phyloP scores from a whole-genome alignment of 179 eudicot genomes.

The Beta macrorhiza region DNA sequence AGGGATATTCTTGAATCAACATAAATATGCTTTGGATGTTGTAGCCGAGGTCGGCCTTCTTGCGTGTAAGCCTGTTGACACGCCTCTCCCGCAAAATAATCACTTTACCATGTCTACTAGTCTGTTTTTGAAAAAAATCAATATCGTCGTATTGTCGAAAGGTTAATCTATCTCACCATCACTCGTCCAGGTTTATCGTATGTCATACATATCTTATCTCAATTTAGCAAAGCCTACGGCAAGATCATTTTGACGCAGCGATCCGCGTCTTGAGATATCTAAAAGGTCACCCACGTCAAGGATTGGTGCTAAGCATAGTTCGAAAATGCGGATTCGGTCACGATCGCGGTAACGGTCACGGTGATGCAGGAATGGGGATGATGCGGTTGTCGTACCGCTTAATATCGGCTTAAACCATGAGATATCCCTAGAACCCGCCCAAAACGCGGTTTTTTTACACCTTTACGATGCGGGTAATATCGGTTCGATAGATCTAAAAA shows the following conservation, averaged over 20 bases:
- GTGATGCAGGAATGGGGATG: too few relatives aligned
- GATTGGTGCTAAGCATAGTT: not conserved
- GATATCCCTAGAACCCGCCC: too few relatives aligned
- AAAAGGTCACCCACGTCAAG: not conserved
- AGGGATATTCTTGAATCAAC: not conserved
- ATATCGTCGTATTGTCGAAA: not conserved
- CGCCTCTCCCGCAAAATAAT: not conserved
- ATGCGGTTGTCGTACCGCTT: too few relatives aligned
- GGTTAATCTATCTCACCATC: constrained; percentile 6
- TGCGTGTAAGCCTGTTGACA: not conserved
- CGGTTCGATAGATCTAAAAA: too few relatives aligned
- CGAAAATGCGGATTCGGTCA: too few relatives aligned
- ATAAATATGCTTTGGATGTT: not conserved
- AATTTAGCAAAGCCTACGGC: not conserved
- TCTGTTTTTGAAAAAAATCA: too few relatives aligned
- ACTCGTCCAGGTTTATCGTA: not conserved
- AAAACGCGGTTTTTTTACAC: too few relatives aligned
- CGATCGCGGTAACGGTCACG: too few relatives aligned
- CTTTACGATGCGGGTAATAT: too few relatives aligned
- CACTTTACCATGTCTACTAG: not conserved
- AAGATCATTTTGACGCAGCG: not conserved
- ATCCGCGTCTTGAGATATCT: not conserved
- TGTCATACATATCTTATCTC: not conserved
- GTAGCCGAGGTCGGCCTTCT: not conserved
- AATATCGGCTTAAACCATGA: too few relatives aligned